Conservation (phyloP, 1,284 basidiomycete species). For the Crepidotus sp. region DNA sequence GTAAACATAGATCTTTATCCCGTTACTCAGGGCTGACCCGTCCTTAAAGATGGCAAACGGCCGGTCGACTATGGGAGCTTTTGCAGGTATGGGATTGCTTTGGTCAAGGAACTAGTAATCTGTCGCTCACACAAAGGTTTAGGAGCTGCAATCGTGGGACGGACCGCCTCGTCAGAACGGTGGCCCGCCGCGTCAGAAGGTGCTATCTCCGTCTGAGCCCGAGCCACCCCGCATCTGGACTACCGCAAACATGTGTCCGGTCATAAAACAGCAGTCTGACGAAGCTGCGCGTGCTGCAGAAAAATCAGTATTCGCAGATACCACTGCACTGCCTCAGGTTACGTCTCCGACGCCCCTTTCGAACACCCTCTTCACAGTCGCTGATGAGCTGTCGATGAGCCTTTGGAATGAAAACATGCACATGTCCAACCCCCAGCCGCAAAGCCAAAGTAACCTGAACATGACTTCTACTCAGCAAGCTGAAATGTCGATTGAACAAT, state of each 20-base stretch:
- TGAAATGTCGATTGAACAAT: slow-evolving; percentile 12
- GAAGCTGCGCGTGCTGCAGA: neutral
- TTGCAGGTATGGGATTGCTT: too few species aligned
- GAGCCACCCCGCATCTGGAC: neutral
- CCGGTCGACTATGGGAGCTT: slow-evolving; percentile 16
- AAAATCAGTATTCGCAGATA: neutral
- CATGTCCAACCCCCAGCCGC: neutral
- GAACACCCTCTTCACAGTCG: neutral
- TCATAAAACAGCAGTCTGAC: neutral
- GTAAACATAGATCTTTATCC: neutral
- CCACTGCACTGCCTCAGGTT: neutral
- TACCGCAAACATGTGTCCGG: slow-evolving; percentile 13
- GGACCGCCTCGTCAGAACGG: slow-evolving; percentile 12
- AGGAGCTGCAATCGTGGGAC: slow-evolving; percentile 17
- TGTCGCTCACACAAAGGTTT: too few species aligned
- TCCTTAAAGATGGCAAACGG: slow-evolving; percentile 10
- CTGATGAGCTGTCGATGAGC: slow-evolving; percentile 8
- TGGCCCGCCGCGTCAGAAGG: neutral
- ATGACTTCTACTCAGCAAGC: neutral
- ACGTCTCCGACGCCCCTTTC: neutral
- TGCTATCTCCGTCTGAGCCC: neutral
- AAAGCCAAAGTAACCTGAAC: neutral
- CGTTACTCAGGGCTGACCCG: neutral
- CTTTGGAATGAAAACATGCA: slow-evolving; percentile 5
- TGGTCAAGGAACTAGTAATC: too few species aligned